Conservation (phyloP, 495 filamentous ascomycete genomes). For the Ascodesmis nigricans region DNA sequence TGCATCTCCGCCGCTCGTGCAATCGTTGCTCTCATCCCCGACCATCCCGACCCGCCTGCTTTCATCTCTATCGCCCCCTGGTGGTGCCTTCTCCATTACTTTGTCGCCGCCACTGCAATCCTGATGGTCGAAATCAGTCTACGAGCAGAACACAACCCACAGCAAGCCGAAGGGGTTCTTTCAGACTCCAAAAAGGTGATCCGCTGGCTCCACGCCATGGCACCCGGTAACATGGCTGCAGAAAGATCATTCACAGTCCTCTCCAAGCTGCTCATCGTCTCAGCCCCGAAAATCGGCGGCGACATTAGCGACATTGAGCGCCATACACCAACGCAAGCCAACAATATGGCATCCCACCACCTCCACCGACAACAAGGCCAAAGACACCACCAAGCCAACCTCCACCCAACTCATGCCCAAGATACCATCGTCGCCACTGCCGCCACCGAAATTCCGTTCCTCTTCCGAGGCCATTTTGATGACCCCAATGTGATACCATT, state of each 20-base stretch:
- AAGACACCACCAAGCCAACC: too few relatives aligned
- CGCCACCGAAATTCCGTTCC: too few relatives aligned
- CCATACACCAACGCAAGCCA: too few relatives aligned
- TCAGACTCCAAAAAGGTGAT: constrained; percentile 34
- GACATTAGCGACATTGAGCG: constrained; percentile 15
- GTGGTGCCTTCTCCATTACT: constrained; percentile 41
- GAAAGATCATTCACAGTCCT: constrained; percentile 34
- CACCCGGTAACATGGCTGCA: constrained; percentile 27
- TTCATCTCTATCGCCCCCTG: constrained; percentile 34
- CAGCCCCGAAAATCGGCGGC: constrained; percentile 24
- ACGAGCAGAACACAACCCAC: constrained; percentile 31
- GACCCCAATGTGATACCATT: too few relatives aligned
- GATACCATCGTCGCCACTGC: too few relatives aligned
- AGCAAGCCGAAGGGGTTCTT: constrained; percentile 29
- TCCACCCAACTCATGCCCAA: too few relatives aligned
- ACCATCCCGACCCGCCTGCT: constrained; percentile 14
- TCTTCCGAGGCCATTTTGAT: too few relatives aligned
- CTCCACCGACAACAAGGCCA: too few relatives aligned
- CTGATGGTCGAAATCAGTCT: constrained; percentile 38
- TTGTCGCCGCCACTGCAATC: constrained; percentile 38
- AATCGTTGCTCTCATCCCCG: constrained; percentile 31
- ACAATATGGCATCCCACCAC: too few relatives aligned
- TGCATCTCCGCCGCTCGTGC: constrained; percentile 38
- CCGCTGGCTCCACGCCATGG: constrained; percentile 31
- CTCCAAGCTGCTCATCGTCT: constrained; percentile 27